These are phyloP conservation scores for Saccharomycopsis crataegensis DNA, from an alignment of 1,139 yeast genomes.

Conservation along the genomic window DNA sequence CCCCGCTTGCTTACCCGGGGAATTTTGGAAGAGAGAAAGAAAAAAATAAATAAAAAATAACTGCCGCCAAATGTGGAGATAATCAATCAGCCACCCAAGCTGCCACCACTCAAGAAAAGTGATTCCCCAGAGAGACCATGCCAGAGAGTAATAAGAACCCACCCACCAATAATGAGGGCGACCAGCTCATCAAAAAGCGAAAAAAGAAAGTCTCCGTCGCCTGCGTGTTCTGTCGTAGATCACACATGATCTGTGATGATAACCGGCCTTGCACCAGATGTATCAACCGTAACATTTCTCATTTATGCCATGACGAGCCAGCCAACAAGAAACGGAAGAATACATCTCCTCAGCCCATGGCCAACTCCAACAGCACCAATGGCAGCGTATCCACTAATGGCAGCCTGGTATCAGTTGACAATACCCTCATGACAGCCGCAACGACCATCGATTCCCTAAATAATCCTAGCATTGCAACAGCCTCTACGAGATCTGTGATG, in stretches of 20 bases:
- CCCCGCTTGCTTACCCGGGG: no score
- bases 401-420: not conserved
- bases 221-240: slow-evolving; percentile 85
- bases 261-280: slow-evolving; percentile 84
- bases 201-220: slow-evolving; percentile 62
- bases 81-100: not conserved
- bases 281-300: slow-evolving; percentile 81
- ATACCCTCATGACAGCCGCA: not conserved
- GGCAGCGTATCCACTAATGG: not conserved
- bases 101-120: no score
- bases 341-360: not conserved
- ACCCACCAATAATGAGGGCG: not conserved
- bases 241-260: slow-evolving; percentile 92
- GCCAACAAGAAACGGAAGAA: not conserved
- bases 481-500: not conserved
- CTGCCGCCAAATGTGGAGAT: no score
- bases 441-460: not conserved
- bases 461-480: not conserved
- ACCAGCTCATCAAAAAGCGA: slow-evolving; percentile 27
- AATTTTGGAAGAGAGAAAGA: no score
- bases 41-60: no score
- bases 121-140: not conserved
- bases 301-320: slow-evolving; percentile 79
- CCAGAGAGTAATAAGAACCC: not conserved
- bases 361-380: not conserved